Evolutionary conservation across 345 rosid genomes (phyloP), one percentile per base, ranked within the genome.

Genomic region (Aethionema arabicum): DNA sequence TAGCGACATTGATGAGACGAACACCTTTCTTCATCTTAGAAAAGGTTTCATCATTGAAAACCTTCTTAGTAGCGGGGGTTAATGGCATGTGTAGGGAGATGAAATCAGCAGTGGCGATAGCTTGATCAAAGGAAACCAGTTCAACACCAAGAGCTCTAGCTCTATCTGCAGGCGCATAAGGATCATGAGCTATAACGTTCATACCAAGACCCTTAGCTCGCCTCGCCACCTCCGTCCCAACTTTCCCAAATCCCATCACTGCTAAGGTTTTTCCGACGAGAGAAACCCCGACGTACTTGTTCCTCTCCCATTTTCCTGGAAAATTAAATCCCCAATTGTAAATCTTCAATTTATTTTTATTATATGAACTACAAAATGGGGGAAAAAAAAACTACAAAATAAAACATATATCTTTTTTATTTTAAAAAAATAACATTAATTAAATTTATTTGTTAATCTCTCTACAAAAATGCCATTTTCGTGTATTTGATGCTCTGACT

Each of bases 161-260:
- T 69, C 91, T 79, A 45, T 90, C 95, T 0, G 84, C 86, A 3
- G 97, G 86, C 2, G 91, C 85, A 48, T 86, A 90, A 8, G 97
- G 97, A 13, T 90, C 97, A 40, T 90, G 90, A 0, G 97, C 83
- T 44, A 90, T 83, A 3, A 90, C 88, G 52, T 82, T 77, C 95
- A 90, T 90, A 8, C 97, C 97, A 7, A 90, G 75, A 13, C 97
- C 97, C 56, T 83, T 90, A 33, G 86, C 95, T 32, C 95, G 78
- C 32, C 95, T 83, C 6, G 97, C 89, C 29, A 90, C 95, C 75
- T 86, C 95, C 13, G 88, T 74, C 2, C 97, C 97, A 1, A 90
- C 97, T 78, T 90, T 90, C 1, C 97, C 97, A 50, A 86, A 90
- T 4, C 97, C 97, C 86, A 90, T 83, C 13, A 90, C 76, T 9